Evolutionary conservation across 129 eudicot species (phyloP), one percentile per base, ranked within the genome.

Genomic region (Centella asiatica): DNA sequence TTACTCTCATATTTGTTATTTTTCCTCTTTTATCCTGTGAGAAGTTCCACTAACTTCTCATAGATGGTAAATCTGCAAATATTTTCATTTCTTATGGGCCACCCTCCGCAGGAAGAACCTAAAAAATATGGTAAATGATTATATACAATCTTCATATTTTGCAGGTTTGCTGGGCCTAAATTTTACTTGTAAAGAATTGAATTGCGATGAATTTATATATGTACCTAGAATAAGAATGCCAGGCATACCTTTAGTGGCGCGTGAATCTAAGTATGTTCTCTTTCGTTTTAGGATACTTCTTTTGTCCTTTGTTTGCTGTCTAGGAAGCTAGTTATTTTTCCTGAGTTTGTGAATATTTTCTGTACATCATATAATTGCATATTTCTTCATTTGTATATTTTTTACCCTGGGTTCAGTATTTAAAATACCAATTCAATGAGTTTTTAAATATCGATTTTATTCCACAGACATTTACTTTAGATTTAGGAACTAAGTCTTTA

Each of bases 191-290:
- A 51, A 55, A 52, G 57, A 48, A 61, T 67, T 48, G 27, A 57
- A 45, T 65, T 69, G 75, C 70, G 69, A 78, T 81, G 83, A 52
- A 71, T 66, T 55, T 58, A 66, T 48, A 59, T 59, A 37, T 68
- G 36, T 53, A 63, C 63, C 66, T 57, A 58, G 69, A 73, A 81
- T 46, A 74, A 83, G 80, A 77, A 90, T 90, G 97, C 95, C 95
- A 33, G 97, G 95, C 85, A 81, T 79, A 86, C 94, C 94, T 75
- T 80, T 83, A 45, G 89, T 79, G 69, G 58, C 93, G 79, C 94
- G 85, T 55, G 92, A 85, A 78, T 76, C 84, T 71, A 77, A 80
- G 95, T 90, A 84, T 22, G 88, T 64, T 58, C 31, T 73, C 64
- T 64, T 65, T 18, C 25, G 46, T 37, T 53, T 67, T 28, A 44